phyloP scores from a whole-genome alignment of 768 basidiomycete genomes.

The Rhizopogon roseolus region DNA sequence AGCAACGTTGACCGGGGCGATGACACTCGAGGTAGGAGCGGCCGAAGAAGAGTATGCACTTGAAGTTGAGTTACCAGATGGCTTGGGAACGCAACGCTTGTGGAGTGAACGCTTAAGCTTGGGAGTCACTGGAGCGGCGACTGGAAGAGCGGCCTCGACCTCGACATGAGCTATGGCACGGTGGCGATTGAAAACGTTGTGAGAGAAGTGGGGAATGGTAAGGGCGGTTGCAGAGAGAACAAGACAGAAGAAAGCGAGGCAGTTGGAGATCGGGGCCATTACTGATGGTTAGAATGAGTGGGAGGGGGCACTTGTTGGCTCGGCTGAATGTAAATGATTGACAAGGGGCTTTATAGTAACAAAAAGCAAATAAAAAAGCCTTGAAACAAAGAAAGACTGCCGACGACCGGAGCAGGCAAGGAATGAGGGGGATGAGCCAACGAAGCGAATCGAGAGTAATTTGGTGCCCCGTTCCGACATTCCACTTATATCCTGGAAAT shows the following conservation, averaged over 20 bases:
- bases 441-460: slow-evolving; percentile 5
- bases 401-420: background rate
- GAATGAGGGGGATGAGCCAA: slow-evolving; percentile 1
- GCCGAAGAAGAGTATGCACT: background rate
- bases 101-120: slow-evolving; percentile 22
- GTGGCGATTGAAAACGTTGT: slow-evolving; percentile 18
- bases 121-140: background rate
- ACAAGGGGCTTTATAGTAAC: slow-evolving; percentile 11
- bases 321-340: slow-evolving; percentile 10
- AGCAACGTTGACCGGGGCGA: slow-evolving; percentile 20
- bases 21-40: background rate
- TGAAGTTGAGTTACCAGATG: slow-evolving; percentile 14
- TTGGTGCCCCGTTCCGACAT: background rate
- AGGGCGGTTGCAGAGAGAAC: slow-evolving; percentile 34
- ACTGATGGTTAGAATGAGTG: slow-evolving; percentile 3
- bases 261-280: slow-evolving; percentile 34
- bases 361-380: slow-evolving; percentile 6
- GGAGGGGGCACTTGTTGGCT: slow-evolving; percentile 9
- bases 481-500: background rate
- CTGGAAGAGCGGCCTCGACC: background rate
- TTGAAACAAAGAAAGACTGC: background rate
- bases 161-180: slow-evolving; percentile 6
- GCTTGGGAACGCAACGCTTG: slow-evolving; percentile 19
- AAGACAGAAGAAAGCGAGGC: slow-evolving; percentile 38
- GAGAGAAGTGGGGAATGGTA: slow-evolving; percentile 34